Percentiles rank a stretch among this genome's conserved stretches.
phyloP scores from a whole-genome alignment of 129 eudicot genomes.

The Mikania micrantha region DNA sequence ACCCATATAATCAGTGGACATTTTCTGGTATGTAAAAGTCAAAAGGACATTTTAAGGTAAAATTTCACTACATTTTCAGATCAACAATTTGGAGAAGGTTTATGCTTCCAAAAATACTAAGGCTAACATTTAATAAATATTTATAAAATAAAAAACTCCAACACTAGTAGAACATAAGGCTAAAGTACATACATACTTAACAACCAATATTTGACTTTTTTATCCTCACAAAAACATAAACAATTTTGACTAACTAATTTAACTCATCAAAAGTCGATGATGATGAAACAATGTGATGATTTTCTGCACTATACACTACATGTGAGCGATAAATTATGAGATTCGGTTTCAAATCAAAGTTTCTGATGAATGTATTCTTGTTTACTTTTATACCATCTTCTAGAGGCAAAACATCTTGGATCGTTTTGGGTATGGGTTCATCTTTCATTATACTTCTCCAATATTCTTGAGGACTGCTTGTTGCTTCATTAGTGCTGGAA shows the following conservation, averaged over 20 bases:
- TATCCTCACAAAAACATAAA: conserved; percentile 7
- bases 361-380: conserved; percentile 26
- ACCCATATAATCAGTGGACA: no score
- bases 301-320: conserved; percentile 18
- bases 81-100: neutral
- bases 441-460: conserved; percentile 61
- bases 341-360: conserved; percentile 29
- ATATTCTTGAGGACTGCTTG: conserved; percentile 44
- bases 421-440: conserved; percentile 56
- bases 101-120: conserved; percentile 9
- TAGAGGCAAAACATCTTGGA: conserved; percentile 31
- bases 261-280: conserved; percentile 12
- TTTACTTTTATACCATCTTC: conserved; percentile 8
- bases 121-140: conserved; percentile 10
- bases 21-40: no score
- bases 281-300: conserved; percentile 21
- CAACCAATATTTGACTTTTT: conserved; percentile 16
- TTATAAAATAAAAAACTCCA: conserved; percentile 10
- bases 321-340: conserved; percentile 42
- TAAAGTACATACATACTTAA: conserved; percentile 3
- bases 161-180: neutral
- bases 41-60: no score
- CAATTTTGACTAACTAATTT: conserved; percentile 3
- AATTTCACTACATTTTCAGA: no score
- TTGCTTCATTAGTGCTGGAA: conserved; percentile 30